Percentiles rank a stretch among this genome's conserved stretches.
Evolutionary conservation across 371 early-diverging fungal genomes (phyloP).

Genomic region (Rhizopus arrhizus): DNA sequence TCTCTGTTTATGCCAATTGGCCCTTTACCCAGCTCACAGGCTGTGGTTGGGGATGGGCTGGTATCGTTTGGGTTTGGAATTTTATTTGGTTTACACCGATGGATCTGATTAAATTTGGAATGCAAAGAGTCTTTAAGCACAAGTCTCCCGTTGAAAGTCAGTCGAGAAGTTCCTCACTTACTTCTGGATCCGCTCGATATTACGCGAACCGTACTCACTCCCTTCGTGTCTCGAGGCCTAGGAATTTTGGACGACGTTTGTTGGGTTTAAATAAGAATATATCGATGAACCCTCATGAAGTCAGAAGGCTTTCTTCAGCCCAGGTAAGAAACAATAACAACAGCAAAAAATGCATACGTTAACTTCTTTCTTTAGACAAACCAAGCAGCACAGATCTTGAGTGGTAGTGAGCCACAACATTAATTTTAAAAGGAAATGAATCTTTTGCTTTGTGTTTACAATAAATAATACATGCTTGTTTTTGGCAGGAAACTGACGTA

Average conservation of each 20-base stretch:
- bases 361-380: conserved; percentile 18
- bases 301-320: conserved; percentile 32
- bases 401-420: background rate
- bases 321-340: conserved; percentile 20
- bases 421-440: background rate
- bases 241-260: conserved; percentile 41
- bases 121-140: conserved; percentile 51
- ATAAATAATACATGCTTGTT: no score
- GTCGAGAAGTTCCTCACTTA: conserved; percentile 36
- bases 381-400: conserved; percentile 25
- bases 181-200: conserved; percentile 46
- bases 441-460: no score
- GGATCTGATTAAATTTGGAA: conserved; percentile 69
- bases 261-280: conserved; percentile 36
- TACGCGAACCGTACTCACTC: conserved; percentile 54
- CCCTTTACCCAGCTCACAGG: conserved; percentile 54
- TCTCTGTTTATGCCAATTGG: conserved; percentile 61
- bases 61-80: conserved; percentile 68
- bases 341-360: no score
- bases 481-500: no score
- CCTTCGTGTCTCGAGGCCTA: conserved; percentile 40
- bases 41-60: conserved; percentile 58
- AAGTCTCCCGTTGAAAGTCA: conserved; percentile 18
- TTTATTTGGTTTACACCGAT: conserved; percentile 70
- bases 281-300: conserved; percentile 32